Conservation (phyloP, 2,329 filamentous ascomycete species). For the Emergomyces orientalis region DNA sequence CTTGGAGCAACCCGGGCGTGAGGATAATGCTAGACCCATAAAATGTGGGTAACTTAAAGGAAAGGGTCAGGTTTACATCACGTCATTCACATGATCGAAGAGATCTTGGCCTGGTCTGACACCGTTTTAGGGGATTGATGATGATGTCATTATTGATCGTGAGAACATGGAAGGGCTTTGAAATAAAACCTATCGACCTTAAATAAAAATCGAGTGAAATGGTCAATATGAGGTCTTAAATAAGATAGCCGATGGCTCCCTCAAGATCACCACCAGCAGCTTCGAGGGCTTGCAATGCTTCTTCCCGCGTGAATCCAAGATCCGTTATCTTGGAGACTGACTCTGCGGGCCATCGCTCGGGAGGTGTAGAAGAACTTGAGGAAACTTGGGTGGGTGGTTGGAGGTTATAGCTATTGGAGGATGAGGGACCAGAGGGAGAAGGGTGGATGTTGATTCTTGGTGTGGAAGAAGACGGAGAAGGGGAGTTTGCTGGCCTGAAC, state of each 20-base stretch:
- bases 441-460: slow-evolving; percentile 22
- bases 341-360: slow-evolving; percentile 43
- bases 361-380: slow-evolving; percentile 16
- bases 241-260: slow-evolving; percentile 73
- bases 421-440: neutral
- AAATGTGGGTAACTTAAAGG: neutral
- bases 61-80: neutral
- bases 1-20: no score
- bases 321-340: slow-evolving; percentile 66
- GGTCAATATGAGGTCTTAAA: slow-evolving; percentile 24
- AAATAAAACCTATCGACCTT: neutral
- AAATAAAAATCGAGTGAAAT: neutral
- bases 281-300: slow-evolving; percentile 71
- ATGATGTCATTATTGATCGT: neutral
- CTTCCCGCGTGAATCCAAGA: slow-evolving; percentile 65
- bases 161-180: neutral
- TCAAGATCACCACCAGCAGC: slow-evolving; percentile 81
- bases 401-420: neutral
- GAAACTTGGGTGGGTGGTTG: neutral
- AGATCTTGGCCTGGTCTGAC: neutral
- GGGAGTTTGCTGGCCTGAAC: slow-evolving; percentile 9
- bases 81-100: neutral
- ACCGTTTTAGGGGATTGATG: neutral
- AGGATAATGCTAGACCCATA: neutral
- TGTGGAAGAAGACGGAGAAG: slow-evolving; percentile 17